Conservation (phyloP, 73 alveolate species). For the Tetrahymena malaccensis region DNA sequence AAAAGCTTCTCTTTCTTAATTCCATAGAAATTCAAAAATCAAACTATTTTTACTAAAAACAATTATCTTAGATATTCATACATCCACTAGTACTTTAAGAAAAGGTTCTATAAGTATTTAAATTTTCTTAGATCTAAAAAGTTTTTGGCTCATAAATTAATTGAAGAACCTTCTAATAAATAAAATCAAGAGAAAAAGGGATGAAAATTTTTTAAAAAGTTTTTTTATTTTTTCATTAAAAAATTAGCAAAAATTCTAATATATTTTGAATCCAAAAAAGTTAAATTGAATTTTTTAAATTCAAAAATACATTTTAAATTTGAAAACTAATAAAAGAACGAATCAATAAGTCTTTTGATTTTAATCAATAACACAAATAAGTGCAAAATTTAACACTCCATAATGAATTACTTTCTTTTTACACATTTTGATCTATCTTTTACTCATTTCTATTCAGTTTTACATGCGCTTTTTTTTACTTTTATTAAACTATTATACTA, state of each 20-base stretch:
- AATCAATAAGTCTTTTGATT: too few species aligned
- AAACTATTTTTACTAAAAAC: too few species aligned
- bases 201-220: background rate
- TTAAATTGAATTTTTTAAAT: too few species aligned
- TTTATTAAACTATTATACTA: too few species aligned
- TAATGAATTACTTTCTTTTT: background rate
- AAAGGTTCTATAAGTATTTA: background rate
- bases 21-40: background rate
- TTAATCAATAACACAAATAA: background rate
- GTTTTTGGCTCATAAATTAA: background rate
- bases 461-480: too few species aligned
- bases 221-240: too few species aligned
- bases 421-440: background rate
- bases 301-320: background rate
- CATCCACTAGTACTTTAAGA: background rate
- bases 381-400: background rate
- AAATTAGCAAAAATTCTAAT: background rate
- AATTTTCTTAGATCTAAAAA: background rate
- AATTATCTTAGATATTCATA: too few species aligned
- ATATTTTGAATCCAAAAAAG: background rate
- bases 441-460: background rate
- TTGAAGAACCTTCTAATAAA: background rate
- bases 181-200: background rate
- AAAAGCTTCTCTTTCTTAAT: background rate
- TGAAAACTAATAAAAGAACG: background rate